phyloP scores from a whole-genome alignment of 441 rosid genomes.

The Corymbia calophylla region DNA sequence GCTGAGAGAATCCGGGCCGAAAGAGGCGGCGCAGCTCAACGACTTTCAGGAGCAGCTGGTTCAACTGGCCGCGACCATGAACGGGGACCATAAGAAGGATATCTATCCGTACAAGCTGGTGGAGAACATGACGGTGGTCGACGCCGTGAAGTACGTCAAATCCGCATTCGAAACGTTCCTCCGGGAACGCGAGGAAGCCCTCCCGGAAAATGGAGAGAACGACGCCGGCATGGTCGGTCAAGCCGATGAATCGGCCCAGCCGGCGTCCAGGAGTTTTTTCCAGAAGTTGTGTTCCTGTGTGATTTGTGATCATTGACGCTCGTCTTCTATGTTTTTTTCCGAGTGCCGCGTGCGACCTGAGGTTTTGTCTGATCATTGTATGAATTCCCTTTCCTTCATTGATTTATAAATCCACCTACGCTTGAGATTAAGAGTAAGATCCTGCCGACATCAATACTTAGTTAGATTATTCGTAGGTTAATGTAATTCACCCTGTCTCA shows the following conservation, averaged over 20 bases:
- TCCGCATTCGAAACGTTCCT: background rate
- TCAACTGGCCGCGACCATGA: background rate
- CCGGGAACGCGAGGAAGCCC: background rate
- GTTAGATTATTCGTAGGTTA: background rate
- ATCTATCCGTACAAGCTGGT: background rate
- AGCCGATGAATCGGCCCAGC: rapidly evolving
- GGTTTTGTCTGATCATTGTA: background rate
- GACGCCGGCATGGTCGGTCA: background rate
- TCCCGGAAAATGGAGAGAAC: background rate
- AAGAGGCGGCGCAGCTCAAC: background rate
- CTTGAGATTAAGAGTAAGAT: background rate
- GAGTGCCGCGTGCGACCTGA: background rate
- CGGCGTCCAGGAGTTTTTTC: background rate
- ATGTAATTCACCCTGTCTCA: background rate
- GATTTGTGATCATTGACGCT: background rate
- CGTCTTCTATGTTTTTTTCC: background rate
- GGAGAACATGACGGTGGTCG: background rate
- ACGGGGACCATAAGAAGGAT: background rate
- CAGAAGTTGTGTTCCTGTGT: background rate
- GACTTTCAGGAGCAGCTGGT: conserved; percentile 1
- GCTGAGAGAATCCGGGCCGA: background rate
- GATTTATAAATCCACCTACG: background rate
- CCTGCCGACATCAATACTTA: background rate
- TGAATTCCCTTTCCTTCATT: background rate
- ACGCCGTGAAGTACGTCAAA: background rate